Evolutionary conservation across 202 grass and related monocot species (phyloP).

Genomic region (Digitaria exilis): DNA sequence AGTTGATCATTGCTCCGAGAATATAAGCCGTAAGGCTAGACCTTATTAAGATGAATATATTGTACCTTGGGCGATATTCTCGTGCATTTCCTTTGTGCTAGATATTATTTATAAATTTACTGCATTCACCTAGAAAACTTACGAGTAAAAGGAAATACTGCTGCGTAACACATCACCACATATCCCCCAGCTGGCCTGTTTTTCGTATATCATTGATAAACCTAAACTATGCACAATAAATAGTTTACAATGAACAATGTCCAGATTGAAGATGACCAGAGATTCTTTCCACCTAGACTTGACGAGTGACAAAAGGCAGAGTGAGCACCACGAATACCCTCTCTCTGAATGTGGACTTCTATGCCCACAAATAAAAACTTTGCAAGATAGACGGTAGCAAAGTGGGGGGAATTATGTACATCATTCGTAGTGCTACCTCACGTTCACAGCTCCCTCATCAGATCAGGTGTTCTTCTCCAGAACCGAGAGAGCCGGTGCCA

Average conservation of each 20-base stretch:
- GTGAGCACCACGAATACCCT: background rate
- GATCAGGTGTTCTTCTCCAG: slow-evolving; percentile 80
- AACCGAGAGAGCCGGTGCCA: slow-evolving; percentile 66
- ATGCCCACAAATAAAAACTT: background rate
- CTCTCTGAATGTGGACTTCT: background rate
- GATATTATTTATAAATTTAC: no score
- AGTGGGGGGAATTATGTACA: background rate
- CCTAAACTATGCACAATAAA: background rate
- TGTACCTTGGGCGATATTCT: no score
- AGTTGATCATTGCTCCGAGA: no score
- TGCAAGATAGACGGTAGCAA: background rate
- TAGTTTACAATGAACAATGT: background rate
- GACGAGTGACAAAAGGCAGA: background rate
- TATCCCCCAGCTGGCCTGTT: background rate
- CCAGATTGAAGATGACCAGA: background rate
- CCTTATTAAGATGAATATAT: no score
- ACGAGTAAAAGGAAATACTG: no score
- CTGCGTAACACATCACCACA: background rate
- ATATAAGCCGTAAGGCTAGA: no score
- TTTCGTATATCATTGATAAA: background rate
- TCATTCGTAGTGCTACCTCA: background rate
- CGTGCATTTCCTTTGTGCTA: no score
- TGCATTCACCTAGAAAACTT: no score
- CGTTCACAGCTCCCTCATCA: background rate
- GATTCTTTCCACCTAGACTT: no score